A percentile compares a stretch with the other conserved stretches of the same genome.
Evolutionary conservation across 108 stramenopile genomes (phyloP).

Genomic region (Fistulifera pelliculosa): DNA sequence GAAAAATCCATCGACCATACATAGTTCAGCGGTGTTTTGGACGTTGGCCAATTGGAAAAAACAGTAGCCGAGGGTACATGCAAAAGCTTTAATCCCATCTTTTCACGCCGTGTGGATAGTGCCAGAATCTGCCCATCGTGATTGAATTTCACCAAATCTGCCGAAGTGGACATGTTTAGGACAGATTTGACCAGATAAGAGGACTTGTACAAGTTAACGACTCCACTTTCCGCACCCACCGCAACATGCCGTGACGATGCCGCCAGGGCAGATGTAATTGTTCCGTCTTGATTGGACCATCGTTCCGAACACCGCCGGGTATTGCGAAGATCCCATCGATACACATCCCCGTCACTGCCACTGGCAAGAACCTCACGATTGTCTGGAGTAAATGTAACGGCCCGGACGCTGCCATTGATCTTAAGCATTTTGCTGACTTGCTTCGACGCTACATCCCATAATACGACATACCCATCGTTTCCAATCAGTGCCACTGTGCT

Average conservation of each 20-base stretch:
- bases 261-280: slow-evolving; percentile 72
- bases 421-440: slow-evolving; percentile 85
- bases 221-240: slow-evolving; percentile 92
- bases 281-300: slow-evolving; percentile 89
- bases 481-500: slow-evolving; percentile 81
- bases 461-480: slow-evolving; percentile 88
- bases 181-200: slow-evolving; percentile 77
- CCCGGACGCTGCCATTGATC: slow-evolving; percentile 85
- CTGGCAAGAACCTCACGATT: slow-evolving; percentile 74
- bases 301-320: slow-evolving; percentile 72
- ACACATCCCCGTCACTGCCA: slow-evolving; percentile 93
- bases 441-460: slow-evolving; percentile 71
- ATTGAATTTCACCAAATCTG: slow-evolving; percentile 78
- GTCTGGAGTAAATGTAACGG: slow-evolving; percentile 76
- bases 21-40: slow-evolving; percentile 89
- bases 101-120: slow-evolving; percentile 75
- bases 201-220: slow-evolving; percentile 84
- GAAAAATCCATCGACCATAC: slow-evolving; percentile 92
- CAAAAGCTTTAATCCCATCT: slow-evolving; percentile 80
- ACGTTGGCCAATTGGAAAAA: slow-evolving; percentile 98
- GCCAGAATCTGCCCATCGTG: slow-evolving; percentile 89
- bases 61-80: slow-evolving; percentile 87
- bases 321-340: slow-evolving; percentile 77
- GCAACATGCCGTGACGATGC: slow-evolving; percentile 48
- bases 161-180: slow-evolving; percentile 88